Conservation (phyloP, 108 stramenopile species). For the Bacterosira constricta region DNA sequence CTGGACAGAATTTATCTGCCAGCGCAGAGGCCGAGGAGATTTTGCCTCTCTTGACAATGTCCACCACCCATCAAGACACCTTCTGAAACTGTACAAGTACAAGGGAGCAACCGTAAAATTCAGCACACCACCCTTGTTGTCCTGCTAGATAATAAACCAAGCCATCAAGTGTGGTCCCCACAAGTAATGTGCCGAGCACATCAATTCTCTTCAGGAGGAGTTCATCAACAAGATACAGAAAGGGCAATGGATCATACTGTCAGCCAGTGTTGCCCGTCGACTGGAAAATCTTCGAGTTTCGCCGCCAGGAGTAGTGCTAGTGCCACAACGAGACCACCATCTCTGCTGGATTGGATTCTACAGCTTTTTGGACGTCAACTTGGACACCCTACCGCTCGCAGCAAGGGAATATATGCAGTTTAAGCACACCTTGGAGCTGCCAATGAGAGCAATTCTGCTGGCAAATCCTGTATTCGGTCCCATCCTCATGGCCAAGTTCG, state of each 20-base stretch:
- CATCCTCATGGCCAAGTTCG: neutral
- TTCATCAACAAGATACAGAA: neutral
- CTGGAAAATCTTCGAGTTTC: constrained; percentile 7
- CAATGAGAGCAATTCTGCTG: neutral
- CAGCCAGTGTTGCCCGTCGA: constrained; percentile 10
- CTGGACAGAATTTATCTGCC: neutral
- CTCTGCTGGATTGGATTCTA: constrained; percentile 35
- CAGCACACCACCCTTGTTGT: constrained; percentile 24
- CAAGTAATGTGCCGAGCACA: neutral
- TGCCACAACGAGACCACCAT: constrained; percentile 41
- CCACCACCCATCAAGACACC: constrained; percentile 23
- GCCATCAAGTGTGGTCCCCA: constrained; percentile 1
- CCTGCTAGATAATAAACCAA: neutral
- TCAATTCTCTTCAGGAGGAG: neutral
- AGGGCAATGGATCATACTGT: constrained; percentile 29
- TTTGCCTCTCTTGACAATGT: constrained; percentile 15
- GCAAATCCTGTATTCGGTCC: neutral
- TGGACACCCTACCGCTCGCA: constrained; percentile 20
- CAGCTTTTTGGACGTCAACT: constrained; percentile 22
- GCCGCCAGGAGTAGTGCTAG: constrained; percentile 34
- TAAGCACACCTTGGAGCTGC: constrained; percentile 7
- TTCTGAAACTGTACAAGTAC: constrained; percentile 19
- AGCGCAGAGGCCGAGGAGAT: neutral
- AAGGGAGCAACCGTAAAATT: constrained; percentile 32
- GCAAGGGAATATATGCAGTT: constrained; percentile 15